Evolutionary conservation across 2,329 filamentous ascomycete species (phyloP).

Genomic region (Epichloe sibirici): DNA sequence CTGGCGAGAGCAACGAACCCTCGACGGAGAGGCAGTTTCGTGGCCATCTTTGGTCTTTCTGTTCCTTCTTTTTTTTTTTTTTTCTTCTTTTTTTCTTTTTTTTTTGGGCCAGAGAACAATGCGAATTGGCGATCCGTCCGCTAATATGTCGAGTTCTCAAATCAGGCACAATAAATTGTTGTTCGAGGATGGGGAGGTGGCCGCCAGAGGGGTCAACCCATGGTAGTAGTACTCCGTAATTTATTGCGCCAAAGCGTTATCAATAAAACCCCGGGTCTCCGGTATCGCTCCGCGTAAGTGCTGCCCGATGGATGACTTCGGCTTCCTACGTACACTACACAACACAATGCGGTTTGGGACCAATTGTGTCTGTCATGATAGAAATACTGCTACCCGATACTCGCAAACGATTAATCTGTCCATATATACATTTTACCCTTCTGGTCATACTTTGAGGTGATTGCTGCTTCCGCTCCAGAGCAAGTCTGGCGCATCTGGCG

Average conservation of each 20-base stretch:
- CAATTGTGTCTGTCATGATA: neutral
- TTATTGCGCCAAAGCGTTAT: neutral
- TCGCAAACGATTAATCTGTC: neutral
- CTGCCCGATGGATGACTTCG: too few species aligned
- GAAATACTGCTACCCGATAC: slow-evolving; percentile 1
- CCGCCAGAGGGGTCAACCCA: neutral
- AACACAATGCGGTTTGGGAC: too few species aligned
- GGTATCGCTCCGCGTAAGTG: neutral
- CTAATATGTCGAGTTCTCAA: too few species aligned
- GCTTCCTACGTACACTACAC: too few species aligned
- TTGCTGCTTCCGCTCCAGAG: too few species aligned
- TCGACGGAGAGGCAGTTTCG: slow-evolving; percentile 26
- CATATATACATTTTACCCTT: too few species aligned
- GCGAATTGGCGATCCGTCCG: neutral
- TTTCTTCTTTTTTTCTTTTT: neutral
- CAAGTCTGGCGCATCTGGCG: too few species aligned
- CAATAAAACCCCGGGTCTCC: neutral
- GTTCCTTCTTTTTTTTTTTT: neutral
- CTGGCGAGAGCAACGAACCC: slow-evolving; percentile 21
- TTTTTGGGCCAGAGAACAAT: neutral
- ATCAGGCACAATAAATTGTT: neutral
- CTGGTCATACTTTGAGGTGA: too few species aligned
- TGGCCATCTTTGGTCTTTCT: slow-evolving; percentile 21
- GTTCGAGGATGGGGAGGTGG: neutral
- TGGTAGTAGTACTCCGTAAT: neutral